Conservation (phyloP, 1,284 basidiomycete genomes). For the Coniferiporia sulphurascens region DNA sequence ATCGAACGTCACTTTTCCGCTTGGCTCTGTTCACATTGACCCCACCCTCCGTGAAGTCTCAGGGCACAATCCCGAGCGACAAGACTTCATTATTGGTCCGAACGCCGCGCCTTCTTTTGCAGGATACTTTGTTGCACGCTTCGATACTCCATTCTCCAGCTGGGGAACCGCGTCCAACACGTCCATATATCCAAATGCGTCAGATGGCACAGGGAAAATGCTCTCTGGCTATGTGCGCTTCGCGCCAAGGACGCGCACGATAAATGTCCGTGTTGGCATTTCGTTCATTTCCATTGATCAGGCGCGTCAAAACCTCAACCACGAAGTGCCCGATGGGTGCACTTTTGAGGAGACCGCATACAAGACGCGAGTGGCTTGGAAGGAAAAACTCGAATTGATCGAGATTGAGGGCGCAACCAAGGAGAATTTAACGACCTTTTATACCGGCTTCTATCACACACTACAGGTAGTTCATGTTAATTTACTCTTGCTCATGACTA, state of each 20-base stretch:
- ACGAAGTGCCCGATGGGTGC: slow-evolving; percentile 58
- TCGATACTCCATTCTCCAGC: slow-evolving; percentile 45
- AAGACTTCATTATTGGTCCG: slow-evolving; percentile 68
- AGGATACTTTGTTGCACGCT: slow-evolving; percentile 76
- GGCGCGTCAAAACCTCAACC: slow-evolving; percentile 58
- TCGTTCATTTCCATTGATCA: slow-evolving; percentile 78
- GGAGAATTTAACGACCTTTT: slow-evolving; percentile 54
- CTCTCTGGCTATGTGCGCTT: slow-evolving; percentile 62
- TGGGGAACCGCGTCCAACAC: slow-evolving; percentile 51
- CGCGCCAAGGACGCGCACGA: slow-evolving; percentile 29
- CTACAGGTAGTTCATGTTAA: slow-evolving; percentile 45
- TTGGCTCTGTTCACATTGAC: slow-evolving; percentile 52
- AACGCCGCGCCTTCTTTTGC: slow-evolving; percentile 48
- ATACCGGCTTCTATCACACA: slow-evolving; percentile 65
- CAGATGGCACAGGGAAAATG: slow-evolving; percentile 29
- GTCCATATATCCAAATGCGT: slow-evolving; percentile 34
- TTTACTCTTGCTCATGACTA: slow-evolving; percentile 1
- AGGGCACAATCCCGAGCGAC: slow-evolving; percentile 69
- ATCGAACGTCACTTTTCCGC: slow-evolving; percentile 56
- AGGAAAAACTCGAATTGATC: slow-evolving; percentile 65
- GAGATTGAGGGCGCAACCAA: slow-evolving; percentile 50
- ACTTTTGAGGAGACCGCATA: slow-evolving; percentile 58
- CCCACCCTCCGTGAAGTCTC: slow-evolving; percentile 49
- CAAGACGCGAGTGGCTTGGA: slow-evolving; percentile 59
- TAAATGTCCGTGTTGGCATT: slow-evolving; percentile 67